Evolutionary conservation across 2,329 filamentous ascomycete genomes (phyloP), one percentile per base, ranked within the genome.

Genomic region (Aureobasidium sp.): DNA sequence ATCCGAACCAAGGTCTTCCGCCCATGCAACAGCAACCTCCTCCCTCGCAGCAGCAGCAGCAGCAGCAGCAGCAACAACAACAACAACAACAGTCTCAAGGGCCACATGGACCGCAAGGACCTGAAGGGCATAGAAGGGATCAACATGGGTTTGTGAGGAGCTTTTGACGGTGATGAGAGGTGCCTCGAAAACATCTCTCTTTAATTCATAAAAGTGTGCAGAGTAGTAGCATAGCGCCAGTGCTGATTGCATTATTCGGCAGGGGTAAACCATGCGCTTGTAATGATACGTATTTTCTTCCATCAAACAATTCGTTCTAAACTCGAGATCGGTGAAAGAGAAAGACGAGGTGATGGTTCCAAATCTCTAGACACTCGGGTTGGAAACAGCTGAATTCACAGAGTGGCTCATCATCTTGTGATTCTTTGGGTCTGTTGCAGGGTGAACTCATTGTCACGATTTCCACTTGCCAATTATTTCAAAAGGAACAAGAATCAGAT

Each of bases 121-220:
- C 51, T 23, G 29, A 29, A 31, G 60, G 50, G 13, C 40, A 37
- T 38, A 33, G 50, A 29, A 61, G 50, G 21, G 60, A 61, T 50
- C 49, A 54, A 21, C 50, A 61, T 57, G 60, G 60, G n/a, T 61
- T 61, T 21, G 51, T 61, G 1, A 47, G 60, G n/a, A 47, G 49
- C 29, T 61, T 61, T 57, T 61, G 60, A 61, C 57, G 38, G 53
- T 57, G 38, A 45, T 57, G 40, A 57, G 53, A 57, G 53, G 40
- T 57, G 53, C 31, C 40, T 46, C 27, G 27, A 27, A 57, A 45
- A 46, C 53, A 45, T 46, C 53, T 45, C 53, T 57, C 40, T 3
- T 45, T 45, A n/a, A 55, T 27, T n/a, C 11, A 10, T 35, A 23
- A 9, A 29, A 29, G 27, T 29, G 4, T 43, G 25, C 17, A 35